Base-by-base conservation (phyloP, 2,329 filamentous ascomycete species). In the Bertia moriformis region DNA sequence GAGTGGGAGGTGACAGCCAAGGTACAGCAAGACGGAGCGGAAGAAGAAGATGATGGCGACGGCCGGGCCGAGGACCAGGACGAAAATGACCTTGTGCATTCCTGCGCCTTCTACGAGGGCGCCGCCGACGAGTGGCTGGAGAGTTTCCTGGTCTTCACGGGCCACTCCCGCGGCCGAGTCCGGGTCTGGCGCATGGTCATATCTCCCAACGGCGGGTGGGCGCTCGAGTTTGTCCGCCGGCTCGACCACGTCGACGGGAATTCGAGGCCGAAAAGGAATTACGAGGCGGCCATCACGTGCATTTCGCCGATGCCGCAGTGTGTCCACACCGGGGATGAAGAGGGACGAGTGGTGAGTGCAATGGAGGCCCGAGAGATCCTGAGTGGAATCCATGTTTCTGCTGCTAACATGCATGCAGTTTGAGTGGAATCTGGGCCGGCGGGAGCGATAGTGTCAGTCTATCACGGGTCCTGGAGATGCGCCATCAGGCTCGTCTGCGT, bases 301-400 rank as follows among this genome's bases (percentile, higher is more conserved):
- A 83, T 98, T 39, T 68, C 83, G 41, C 83, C 89, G 2, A 83
- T 88, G 71, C 76, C 84, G 40, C 78, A 80, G 45, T 71, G 79
- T 44, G 78, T 96, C 5, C 96, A 94, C 58, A 94, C 88, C 0
- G 91, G 89, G 3, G 91, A 96, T 61, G 91, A 96, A 46, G 82
- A 87, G 45, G 91, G 91, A 19, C 71, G 79, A 65, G 89, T 96
- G 59, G 84, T 91, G 54, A 73, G 78, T 73, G 24, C 24, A 4
- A 17, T 18, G n/a, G n/a, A n/a, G n/a, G n/a, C 18, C 27, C 40
- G 40, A 15, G 12, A 14, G n/a, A 19, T 22, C 19, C 33, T n/a
- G 19, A 29, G 10, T 24, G 19, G 14, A 36, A 36, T 10, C 14
- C 7, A 7, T 15, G 14, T 36, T 7, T n/a, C 14, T 36, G 32